Evolutionary conservation across 306 rosid species (phyloP).

Genomic region (Vigna angularis): DNA sequence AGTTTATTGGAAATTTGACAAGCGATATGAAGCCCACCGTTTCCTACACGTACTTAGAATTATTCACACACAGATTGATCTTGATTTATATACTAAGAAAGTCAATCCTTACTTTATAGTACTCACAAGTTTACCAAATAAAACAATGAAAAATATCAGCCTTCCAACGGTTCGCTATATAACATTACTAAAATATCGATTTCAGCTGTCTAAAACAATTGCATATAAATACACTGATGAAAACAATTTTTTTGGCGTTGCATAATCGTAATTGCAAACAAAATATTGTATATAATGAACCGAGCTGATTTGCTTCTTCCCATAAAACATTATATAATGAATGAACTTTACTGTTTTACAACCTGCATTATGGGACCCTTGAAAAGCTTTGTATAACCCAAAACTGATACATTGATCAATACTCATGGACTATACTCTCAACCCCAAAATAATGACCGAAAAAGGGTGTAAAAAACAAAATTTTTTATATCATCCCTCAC

Average conservation of each 20-base stretch:
- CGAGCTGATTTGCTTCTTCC: conserved; percentile 43
- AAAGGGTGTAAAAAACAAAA: conserved; percentile 32
- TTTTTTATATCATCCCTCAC: conserved; percentile 42
- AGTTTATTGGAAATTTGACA: too few species aligned
- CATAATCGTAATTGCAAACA: background rate
- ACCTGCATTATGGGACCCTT: conserved; percentile 50
- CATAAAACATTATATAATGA: conserved; percentile 54
- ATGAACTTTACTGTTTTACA: conserved; percentile 57
- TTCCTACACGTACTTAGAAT: too few species aligned
- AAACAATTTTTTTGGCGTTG: background rate
- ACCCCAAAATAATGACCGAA: conserved; percentile 33
- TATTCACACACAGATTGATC: too few species aligned
- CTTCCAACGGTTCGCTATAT: too few species aligned
- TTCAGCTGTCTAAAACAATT: background rate
- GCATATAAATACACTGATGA: background rate
- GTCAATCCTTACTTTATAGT: too few species aligned
- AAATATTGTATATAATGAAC: background rate
- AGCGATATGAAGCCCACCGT: too few species aligned
- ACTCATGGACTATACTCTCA: conserved; percentile 43
- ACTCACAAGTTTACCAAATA: too few species aligned
- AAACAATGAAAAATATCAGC: background rate
- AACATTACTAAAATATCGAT: too few species aligned
- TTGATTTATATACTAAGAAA: too few species aligned
- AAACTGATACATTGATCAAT: conserved; percentile 49
- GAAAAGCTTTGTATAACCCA: conserved; percentile 54